Percentiles rank a stretch among this genome's conserved stretches.
phyloP scores from a whole-genome alignment of 768 basidiomycete genomes.

The Leccinum pellstonianum region DNA sequence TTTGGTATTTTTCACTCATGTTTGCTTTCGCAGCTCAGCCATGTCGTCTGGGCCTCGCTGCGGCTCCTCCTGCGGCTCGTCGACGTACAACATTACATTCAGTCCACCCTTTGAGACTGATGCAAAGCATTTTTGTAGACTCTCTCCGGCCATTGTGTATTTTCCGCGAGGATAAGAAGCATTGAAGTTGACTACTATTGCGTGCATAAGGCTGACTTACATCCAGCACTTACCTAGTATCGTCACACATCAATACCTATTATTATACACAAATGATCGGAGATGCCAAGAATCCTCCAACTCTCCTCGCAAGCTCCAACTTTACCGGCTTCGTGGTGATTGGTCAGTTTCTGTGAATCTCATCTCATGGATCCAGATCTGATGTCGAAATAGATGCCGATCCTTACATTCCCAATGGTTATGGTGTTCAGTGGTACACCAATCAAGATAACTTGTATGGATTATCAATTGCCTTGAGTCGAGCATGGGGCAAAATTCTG shows the following conservation, averaged over 20 bases:
- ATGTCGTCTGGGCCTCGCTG: constrained; percentile 65
- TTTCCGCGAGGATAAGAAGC: constrained; percentile 33
- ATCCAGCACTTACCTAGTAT: constrained; percentile 63
- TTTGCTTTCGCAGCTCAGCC: constrained; percentile 44
- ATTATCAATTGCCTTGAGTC: background rate
- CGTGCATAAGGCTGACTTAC: background rate
- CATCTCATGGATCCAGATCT: constrained; percentile 3
- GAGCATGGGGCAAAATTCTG: constrained; percentile 4
- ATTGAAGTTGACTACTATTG: background rate
- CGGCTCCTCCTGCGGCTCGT: constrained; percentile 46
- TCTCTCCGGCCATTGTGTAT: constrained; percentile 16
- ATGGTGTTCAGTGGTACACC: constrained; percentile 29
- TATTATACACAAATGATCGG: constrained; percentile 81
- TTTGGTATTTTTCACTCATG: constrained; percentile 9
- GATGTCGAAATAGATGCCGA: no score
- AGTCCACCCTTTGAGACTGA: no score
- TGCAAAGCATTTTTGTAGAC: no score
- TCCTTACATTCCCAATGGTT: no score
- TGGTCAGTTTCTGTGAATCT: constrained; percentile 40
- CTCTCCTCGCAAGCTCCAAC: constrained; percentile 54
- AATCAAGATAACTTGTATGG: constrained; percentile 27
- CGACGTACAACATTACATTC: constrained; percentile 39
- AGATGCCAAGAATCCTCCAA: constrained; percentile 67
- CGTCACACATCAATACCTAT: constrained; percentile 61
- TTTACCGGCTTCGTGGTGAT: constrained; percentile 75